Evolutionary conservation across 176 grass and related monocot genomes (phyloP), one percentile per base, ranked within the genome.

Genomic region (Oryza coarctata): DNA sequence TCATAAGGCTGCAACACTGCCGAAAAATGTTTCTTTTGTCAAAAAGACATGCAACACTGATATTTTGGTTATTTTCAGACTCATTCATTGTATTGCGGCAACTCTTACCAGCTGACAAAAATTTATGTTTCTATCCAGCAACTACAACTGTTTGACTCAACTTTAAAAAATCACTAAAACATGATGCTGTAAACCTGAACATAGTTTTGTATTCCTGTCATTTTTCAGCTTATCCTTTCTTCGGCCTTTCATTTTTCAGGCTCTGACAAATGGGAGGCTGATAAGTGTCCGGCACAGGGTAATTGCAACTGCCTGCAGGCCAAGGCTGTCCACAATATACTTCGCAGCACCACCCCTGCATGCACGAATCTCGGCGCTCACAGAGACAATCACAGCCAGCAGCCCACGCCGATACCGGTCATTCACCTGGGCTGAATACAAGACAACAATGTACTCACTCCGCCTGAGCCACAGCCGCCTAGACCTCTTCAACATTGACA

Each of bases 341-440:
- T 99, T 99, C 47, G 96, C 88, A 30, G 87, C 91, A 2, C 96
- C 96, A 36, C 65, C 91, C 7, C 73, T 90, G 27, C 73, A 86
- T 13, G 67, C 93, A 43, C 75, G 81, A 49, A 99, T 99, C 57
- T 94, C 83, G 7, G 80, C 91, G 0, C 73, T 99, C 35, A 82
- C 82, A 43, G 93, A 95, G 70, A 95, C 41, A 31, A 50, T 99
- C 50, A 93, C 89, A 17, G 67, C 82, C 1, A 6, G 23, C 15
- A 33, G 65, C 49, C 91, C 87, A 0, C 4, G 70, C 57, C 85
- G 29, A 34, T 99, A 99, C 74, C 83, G 81, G 13, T 61, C 93
- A 8, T 99, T 99, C 85, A 99, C 96, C 66, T 99, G 96, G 96
- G 87, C 88, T 0, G 96, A 99, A 80, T 99, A 92, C 87, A 99